phyloP scores from a whole-genome alignment of 352 stramenopile species.

The Pythium aquatile region DNA sequence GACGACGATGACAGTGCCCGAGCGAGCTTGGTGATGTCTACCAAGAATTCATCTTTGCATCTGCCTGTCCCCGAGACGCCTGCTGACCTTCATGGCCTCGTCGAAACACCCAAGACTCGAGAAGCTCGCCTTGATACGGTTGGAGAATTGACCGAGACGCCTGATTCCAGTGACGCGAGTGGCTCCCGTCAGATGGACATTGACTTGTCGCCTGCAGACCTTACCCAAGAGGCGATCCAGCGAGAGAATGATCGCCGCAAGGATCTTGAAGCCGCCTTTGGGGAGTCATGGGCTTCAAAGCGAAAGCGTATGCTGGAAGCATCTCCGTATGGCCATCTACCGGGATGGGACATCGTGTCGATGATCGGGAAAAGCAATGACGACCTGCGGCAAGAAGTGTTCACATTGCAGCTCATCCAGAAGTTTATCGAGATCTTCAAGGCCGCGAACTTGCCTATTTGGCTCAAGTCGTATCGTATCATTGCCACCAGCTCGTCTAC shows the following conservation, averaged over 20 bases:
- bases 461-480: constrained; percentile 96
- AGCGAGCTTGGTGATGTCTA: not conserved
- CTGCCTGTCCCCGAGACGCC: constrained; percentile 62
- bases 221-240: constrained; percentile 79
- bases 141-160: constrained; percentile 24
- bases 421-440: constrained; percentile 98
- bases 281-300: constrained; percentile 95
- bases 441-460: constrained; percentile 92
- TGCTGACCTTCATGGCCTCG: constrained; percentile 48
- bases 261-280: constrained; percentile 89
- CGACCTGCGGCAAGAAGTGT: constrained; percentile 98
- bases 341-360: constrained; percentile 93
- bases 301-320: constrained; percentile 84
- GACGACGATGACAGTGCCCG: constrained; percentile 35
- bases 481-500: constrained; percentile 94
- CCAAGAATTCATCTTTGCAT: constrained; percentile 2
- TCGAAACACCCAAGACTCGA: constrained; percentile 52
- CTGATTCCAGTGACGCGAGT: constrained; percentile 25
- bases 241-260: constrained; percentile 77
- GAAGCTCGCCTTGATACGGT: constrained; percentile 31
- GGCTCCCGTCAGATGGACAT: constrained; percentile 42
- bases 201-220: constrained; percentile 49
- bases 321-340: constrained; percentile 85
- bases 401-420: constrained; percentile 97
- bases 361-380: constrained; percentile 99